Base-by-base conservation (phyloP, 257 asterid genomes). In the Misopates orontium region DNA sequence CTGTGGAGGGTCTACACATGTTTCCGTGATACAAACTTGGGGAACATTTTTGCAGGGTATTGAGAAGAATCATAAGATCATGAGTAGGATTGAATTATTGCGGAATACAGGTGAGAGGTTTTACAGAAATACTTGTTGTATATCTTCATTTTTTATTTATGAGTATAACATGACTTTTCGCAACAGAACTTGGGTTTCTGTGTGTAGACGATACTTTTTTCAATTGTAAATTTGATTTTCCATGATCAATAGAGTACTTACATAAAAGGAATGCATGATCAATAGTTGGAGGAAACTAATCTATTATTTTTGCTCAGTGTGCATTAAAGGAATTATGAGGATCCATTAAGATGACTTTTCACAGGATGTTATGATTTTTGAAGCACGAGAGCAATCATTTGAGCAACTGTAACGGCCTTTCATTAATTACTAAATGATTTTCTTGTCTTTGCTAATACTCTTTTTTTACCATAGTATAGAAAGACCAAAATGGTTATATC, bases 11-110 rank as follows among this genome's bases (percentile, higher is more conserved):
- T 71, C 60, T 68, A 58, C 71, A 3, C 67, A 61, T 55, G 72
- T 53, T 74, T 69, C 67, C 11, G 83, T 58, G 67, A 78, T 53
- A 47, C 80, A 24, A 52, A 57, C 67, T 50, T 80, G 89, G 80
- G 85, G 84, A 55, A 83, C 95, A 36, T 74, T 93, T 68, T 80
- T 93, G 70, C 97, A 82, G 71, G 70, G 75, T 70, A 82, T 90
- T 53, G 95, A 88, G 77, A 81, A 77, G 77, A 78, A 86, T 70
- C 83, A 84, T 85, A 79, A 80, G 68, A 73, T 93, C 72, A 73
- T 80, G 84, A 77, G 85, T 72, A 79, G 90, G 78, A 78, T 93
- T 59, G 83, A 82, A 40, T 75, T 83, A 39, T 75, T 90, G 70
- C 84, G 28, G 51, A 70, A 81, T 41, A 65, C 92, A 73, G 95